Base-by-base conservation (phyloP, 2,329 filamentous ascomycete species). In the Claviceps capensis region DNA sequence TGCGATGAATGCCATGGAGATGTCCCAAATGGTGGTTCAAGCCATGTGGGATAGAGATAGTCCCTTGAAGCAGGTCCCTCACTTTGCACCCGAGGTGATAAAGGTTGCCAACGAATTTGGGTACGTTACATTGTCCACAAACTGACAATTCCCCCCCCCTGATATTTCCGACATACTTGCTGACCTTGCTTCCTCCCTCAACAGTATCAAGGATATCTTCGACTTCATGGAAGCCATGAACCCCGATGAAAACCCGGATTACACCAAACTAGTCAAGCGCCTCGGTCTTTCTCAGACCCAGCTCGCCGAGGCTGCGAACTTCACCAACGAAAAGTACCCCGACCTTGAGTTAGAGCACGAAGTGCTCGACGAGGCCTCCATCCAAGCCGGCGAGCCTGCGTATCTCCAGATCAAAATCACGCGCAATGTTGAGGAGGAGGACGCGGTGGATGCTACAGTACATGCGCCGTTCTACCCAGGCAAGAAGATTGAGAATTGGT, bases 201-300 rank as follows among this genome's bases (percentile, higher is more conserved):
- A 54, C 62, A 87, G 82, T 56, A 85, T 98, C 72, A 90, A 88
- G 61, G 91, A 97, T 61, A 84, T 98, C 58, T 91, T 95, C 62
- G 90, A 95, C 64, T 97, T 98, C 72, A 96, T 97, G 86, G 91
- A 97, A 60, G 86, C 88, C 57, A 98, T 98, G 91, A 93, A 95
- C 65, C 90, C 91, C 2, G 85, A 88, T 1, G 91, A 95, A 68
- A 95, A 96, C 66, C 73, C 85, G 42, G 77, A 95, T 57, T 91
- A 95, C 66, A 77, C 77, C 47, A 76, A 78, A 36, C 76, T 98
- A 36, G 78, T 97, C 57, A 83, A 88, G 63, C 79, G 82, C 3
- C 78, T 98, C 41, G 82, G 83, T 7, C 76, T 98, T 43, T 82
- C 83, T 51, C 88, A 94, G 66, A 78, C 76, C 52, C 89, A 98